Percentiles rank a stretch among this genome's conserved stretches.
phyloP scores from a whole-genome alignment of 768 basidiomycete species.

The Suillus brevipes region DNA sequence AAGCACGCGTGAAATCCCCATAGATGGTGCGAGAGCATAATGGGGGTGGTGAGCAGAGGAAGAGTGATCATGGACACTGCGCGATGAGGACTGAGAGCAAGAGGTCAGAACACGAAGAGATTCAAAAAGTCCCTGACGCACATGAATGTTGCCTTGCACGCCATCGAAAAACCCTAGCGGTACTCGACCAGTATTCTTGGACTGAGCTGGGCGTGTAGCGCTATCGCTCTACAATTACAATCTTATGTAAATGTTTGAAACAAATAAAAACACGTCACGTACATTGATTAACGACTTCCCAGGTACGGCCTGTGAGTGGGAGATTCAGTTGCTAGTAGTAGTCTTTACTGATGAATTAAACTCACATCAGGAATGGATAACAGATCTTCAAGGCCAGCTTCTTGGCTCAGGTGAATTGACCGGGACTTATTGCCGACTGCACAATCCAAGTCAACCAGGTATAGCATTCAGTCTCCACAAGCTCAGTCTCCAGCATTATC shows the following conservation, averaged over 20 bases:
- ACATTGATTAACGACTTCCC: background rate
- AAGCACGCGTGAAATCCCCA: background rate
- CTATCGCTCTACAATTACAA: background rate
- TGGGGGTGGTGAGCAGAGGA: background rate
- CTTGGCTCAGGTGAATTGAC: no score
- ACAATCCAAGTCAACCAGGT: no score
- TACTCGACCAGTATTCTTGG: background rate
- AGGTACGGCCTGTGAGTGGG: background rate
- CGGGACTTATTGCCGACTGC: no score
- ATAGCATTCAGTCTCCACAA: no score
- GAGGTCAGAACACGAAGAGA: background rate
- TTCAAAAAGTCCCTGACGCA: background rate
- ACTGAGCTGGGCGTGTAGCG: background rate
- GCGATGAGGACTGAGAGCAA: background rate
- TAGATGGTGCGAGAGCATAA: background rate
- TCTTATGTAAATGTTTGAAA: background rate
- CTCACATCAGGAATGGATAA: background rate
- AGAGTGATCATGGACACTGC: background rate
- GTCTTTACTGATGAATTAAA: background rate
- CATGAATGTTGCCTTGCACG: background rate
- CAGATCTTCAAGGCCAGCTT: background rate
- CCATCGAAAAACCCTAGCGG: background rate
- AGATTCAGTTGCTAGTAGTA: no score
- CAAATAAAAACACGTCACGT: background rate
- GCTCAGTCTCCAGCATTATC: no score